Conservation (phyloP, 306 rosid genomes). For the Canavalia gladiata region DNA sequence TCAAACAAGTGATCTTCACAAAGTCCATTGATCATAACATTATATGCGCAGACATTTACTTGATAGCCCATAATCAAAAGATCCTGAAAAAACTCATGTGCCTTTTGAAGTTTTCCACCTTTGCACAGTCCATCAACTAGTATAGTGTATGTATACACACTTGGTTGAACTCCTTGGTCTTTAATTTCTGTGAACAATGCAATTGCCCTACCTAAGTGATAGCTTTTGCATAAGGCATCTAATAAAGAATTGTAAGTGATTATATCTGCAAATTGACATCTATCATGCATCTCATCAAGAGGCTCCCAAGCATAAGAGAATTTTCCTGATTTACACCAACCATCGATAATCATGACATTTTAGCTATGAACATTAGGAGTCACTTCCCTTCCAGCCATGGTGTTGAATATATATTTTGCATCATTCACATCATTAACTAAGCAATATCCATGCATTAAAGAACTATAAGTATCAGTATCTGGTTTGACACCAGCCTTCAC, state of each 20-base stretch:
- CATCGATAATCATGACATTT: background rate
- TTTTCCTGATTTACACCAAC: no score
- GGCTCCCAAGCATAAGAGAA: no score
- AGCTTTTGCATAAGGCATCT: background rate
- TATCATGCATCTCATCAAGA: conserved; percentile 6
- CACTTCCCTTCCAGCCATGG: background rate
- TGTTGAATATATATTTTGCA: background rate
- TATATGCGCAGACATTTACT: background rate
- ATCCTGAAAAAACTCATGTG: background rate
- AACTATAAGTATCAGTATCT: background rate
- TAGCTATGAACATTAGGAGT: background rate
- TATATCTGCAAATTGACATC: background rate
- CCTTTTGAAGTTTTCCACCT: background rate
- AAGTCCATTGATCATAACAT: conserved; percentile 1
- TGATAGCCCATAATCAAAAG: background rate
- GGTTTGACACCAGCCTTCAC: no score
- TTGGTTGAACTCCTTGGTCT: background rate
- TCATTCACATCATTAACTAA: background rate
- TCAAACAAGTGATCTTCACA: conserved; percentile 8
- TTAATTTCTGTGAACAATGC: background rate
- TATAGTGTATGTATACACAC: background rate
- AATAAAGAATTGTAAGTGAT: background rate
- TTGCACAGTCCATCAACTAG: background rate
- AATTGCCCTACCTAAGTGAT: background rate
- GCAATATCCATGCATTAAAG: background rate